Percentiles rank a stretch among this genome's conserved stretches.
Conservation (phyloP, 2,329 filamentous ascomycete species). For the Colletotrichum echinochloae region DNA sequence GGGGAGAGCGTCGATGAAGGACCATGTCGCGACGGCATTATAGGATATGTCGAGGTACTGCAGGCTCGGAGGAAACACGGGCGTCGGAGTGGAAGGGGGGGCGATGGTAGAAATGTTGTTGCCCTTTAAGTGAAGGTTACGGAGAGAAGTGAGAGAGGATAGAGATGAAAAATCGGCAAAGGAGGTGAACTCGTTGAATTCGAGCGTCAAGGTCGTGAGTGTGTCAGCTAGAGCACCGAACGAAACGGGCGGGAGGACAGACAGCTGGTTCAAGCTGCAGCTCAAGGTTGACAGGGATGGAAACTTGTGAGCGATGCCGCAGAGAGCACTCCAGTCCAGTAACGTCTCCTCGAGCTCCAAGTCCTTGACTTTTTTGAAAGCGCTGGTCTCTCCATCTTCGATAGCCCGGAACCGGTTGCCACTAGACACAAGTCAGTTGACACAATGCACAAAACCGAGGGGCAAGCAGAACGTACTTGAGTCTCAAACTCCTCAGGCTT, state of each 20-base stretch:
- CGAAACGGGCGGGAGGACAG: constrained; percentile 58
- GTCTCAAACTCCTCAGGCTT: constrained; percentile 72
- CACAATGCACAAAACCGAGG: neutral
- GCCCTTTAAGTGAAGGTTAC: constrained; percentile 78
- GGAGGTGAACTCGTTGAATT: constrained; percentile 76
- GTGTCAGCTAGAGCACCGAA: constrained; percentile 58
- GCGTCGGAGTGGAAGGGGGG: constrained; percentile 47
- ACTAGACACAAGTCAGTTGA: constrained; percentile 57
- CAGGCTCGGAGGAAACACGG: constrained; percentile 66
- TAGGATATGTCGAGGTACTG: constrained; percentile 79
- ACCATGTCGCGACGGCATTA: constrained; percentile 77
- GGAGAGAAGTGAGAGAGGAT: constrained; percentile 61
- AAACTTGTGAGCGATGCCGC: constrained; percentile 66
- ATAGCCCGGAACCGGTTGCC: constrained; percentile 76
- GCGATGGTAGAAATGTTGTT: constrained; percentile 72
- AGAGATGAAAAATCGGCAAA: constrained; percentile 70
- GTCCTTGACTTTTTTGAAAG: constrained; percentile 66
- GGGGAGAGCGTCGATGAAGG: constrained; percentile 77
- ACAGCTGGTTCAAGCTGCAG: constrained; percentile 70
- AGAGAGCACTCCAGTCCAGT: constrained; percentile 74
- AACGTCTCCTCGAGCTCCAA: constrained; percentile 76
- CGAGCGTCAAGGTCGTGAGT: constrained; percentile 74
- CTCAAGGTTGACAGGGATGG: constrained; percentile 62
- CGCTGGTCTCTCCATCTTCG: constrained; percentile 45
- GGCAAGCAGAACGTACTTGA: constrained; percentile 70